Base-by-base conservation (phyloP, 257 asterid genomes). In the Gentiana dahurica region DNA sequence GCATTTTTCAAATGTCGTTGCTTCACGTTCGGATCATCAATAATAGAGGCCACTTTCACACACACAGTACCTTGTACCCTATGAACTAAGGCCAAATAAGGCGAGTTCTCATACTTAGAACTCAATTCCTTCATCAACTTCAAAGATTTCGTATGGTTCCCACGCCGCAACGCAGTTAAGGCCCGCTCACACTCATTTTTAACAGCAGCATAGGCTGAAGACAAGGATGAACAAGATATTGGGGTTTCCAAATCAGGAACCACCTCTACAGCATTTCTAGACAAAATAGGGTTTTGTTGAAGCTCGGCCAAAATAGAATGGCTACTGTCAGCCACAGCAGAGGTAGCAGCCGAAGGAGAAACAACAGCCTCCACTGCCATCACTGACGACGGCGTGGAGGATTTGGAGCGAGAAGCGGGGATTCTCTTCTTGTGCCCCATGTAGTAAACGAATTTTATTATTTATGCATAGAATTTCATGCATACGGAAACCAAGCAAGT, bases 21-120 rank as follows among this genome's bases (percentile, higher is more conserved):
- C 36, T 88, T 88, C 6, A 76, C 60, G 61, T 58, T 82, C 2
- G 83, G 71, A 71, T 85, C 95, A 33, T 82, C 91, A 15, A 82
- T 75, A 36, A 85, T 69, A 0, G 81, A 58, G 2, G 94, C 86
- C 53, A 83, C 77, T 65, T 81, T 81, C 58, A 74, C 79, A 53
- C 77, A 83, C 2, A 85, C 88, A 46, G 91, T 81, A 34, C 91
- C 94, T 60, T 81, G 91, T 32, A 81, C 83, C 2, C 97, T 86
- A 61, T 83, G 63, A 64, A 88, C 74, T 65, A 88, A 69, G 6
- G 91, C 88, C 58, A 68, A 66, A 60, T 80, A 65, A 0, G 81
- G 78, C 7, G 94, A 71, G 64, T 59, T 74, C 7, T 69, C 86
- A 48, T 85, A 72, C 68, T 88, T 85, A 6, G 74, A 59, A 39